phyloP scores from a whole-genome alignment of 2,329 filamentous ascomycete genomes.

The Ambrosiella beaveri region DNA sequence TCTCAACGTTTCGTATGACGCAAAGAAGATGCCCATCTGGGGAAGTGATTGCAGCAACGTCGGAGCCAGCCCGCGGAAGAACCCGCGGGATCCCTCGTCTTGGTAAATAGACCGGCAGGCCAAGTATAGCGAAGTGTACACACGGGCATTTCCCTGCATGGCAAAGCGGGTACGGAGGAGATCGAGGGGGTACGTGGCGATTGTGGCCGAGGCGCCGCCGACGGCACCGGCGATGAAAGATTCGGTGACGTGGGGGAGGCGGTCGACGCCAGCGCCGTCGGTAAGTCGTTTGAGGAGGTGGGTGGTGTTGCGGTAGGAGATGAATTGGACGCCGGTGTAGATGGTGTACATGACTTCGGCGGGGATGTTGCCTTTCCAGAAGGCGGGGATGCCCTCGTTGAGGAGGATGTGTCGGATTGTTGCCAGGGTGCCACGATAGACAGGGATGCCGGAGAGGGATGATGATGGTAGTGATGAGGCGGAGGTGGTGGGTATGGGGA shows the following conservation, averaged over 20 bases:
- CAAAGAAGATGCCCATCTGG: conserved; percentile 95
- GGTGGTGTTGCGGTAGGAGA: conserved; percentile 62
- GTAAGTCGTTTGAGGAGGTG: conserved; percentile 38
- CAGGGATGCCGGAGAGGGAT: conserved; percentile 11
- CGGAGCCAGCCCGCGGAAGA: conserved; percentile 74
- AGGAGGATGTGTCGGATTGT: conserved; percentile 61
- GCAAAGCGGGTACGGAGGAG: conserved; percentile 87
- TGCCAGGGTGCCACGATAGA: conserved; percentile 58
- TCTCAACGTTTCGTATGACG: conserved; percentile 64
- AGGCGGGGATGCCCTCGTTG: conserved; percentile 65
- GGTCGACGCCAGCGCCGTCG: conserved; percentile 22
- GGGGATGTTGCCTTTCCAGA: conserved; percentile 97
- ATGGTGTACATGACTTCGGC: conserved; percentile 87
- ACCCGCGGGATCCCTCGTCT: conserved; percentile 61
- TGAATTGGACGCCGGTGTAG: conserved; percentile 83
- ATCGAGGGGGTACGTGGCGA: conserved; percentile 79
- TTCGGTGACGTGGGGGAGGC: conserved; percentile 49
- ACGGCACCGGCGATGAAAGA: conserved; percentile 70
- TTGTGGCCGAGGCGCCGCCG: conserved; percentile 69
- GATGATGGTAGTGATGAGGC: too few species aligned
- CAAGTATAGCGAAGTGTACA: conserved; percentile 56
- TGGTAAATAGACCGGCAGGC: conserved; percentile 56
- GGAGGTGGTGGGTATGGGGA: neutral
- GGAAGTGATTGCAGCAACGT: conserved; percentile 78
- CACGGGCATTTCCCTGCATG: conserved; percentile 64